Base-by-base conservation (phyloP, 192 early-diverging fungal genomes). In the Coemansia aciculifera region DNA sequence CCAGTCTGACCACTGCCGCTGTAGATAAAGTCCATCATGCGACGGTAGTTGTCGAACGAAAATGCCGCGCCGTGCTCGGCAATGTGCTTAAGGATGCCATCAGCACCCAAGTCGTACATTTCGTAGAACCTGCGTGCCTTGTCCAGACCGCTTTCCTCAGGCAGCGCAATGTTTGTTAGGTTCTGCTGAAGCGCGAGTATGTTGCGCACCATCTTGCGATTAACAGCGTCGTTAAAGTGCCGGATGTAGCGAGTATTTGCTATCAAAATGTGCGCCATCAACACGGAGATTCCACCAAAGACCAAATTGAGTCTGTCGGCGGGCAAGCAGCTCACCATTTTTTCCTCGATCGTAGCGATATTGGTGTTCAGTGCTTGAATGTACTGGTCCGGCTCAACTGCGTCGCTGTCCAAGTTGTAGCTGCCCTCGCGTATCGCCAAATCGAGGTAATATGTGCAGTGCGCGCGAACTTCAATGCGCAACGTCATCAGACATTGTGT, bases 391-490 rank as follows among this genome's bases (percentile, higher is more conserved):
- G 95, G 94, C 61, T 96, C 95, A 31, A 74, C 74, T 2, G 90
- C 79, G 37, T 92, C 90, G 48, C 87, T 87, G n/a, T 92, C 90
- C 34, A 95, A 74, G 38, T 77, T 67, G 67, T 95, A 96, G 71
- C 86, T 89, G 49, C 95, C 95, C 85, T 98, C 95, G 24, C 94
- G 88, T 43, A 91, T 90, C 7, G 92, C 94, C 80, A 96, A 84
- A 64, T 98, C 94, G 42, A 96, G 75, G 63, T 91, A 95, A 66
- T 91, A 93, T 71, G 95, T 87, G 46, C 91, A 85, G 77, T 95
- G 94, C 46, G 90, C 90, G 19, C 93, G 86, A 23, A 93, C 71
- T 74, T 98, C 95, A 21, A 95, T 85, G 40, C 93, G 86, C 23
- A 98, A 71, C 2, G 92, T 90, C 71, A 92, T 91, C 31, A 98